A percentile compares a stretch with the other conserved stretches of the same genome.
Conservation (phyloP, 2,329 filamentous ascomycete species). For the Didymella lethalis region DNA sequence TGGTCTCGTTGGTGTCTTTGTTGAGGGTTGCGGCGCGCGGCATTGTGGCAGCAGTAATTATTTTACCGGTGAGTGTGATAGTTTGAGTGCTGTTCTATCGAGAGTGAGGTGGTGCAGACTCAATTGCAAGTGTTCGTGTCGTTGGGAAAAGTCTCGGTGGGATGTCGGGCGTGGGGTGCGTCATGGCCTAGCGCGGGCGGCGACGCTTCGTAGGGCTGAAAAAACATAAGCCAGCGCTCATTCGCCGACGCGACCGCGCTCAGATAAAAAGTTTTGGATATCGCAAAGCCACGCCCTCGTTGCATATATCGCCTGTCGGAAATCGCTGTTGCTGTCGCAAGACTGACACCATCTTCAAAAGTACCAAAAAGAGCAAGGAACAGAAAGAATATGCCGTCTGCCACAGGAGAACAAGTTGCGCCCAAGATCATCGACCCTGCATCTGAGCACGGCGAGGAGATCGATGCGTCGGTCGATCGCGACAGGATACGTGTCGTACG, state of each 20-base stretch:
- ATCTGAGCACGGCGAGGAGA: slow-evolving; percentile 38
- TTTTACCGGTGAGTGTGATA: background rate
- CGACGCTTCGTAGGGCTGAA: slow-evolving; percentile 38
- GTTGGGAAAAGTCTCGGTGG: slow-evolving; percentile 30
- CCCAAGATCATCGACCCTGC: slow-evolving; percentile 35
- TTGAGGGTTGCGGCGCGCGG: slow-evolving; percentile 77
- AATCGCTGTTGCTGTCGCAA: background rate
- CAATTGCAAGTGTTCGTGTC: slow-evolving; percentile 18
- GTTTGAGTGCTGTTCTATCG: background rate
- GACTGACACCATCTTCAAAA: background rate
- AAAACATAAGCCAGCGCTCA: slow-evolving; percentile 35
- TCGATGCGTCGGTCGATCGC: slow-evolving; percentile 49
- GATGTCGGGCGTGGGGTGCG: slow-evolving; percentile 32
- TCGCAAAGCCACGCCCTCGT: slow-evolving; percentile 29
- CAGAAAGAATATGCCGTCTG: slow-evolving; percentile 30
- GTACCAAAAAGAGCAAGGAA: slow-evolving; percentile 17
- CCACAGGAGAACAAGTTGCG: slow-evolving; percentile 31
- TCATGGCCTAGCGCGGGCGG: slow-evolving; percentile 31
- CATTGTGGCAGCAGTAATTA: slow-evolving; percentile 30
- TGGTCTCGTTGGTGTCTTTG: slow-evolving; percentile 97
- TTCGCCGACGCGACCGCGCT: slow-evolving; percentile 31
- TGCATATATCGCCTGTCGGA: slow-evolving; percentile 5
- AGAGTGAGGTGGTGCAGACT: background rate
- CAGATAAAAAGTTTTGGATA: slow-evolving; percentile 38
- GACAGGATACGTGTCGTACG: slow-evolving; percentile 57